phyloP scores from a whole-genome alignment of 1,284 basidiomycete species.

The Ceratobasidium sp. region DNA sequence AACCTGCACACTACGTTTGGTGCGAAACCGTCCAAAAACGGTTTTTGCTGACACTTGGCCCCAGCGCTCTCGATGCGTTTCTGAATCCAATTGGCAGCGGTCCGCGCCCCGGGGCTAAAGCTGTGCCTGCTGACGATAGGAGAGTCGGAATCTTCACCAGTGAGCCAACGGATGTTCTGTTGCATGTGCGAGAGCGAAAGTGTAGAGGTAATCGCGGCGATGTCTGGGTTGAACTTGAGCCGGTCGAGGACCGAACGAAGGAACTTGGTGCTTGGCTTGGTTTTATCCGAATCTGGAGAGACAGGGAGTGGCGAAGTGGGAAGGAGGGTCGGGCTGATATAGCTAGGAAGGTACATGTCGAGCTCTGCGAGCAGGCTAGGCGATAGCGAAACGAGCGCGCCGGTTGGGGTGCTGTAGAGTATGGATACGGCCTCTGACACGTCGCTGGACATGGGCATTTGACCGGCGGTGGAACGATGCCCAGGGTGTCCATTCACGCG shows the following conservation, averaged over 20 bases:
- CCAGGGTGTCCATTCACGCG: constrained; percentile 6
- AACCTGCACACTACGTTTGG: constrained; percentile 83
- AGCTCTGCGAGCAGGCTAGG: constrained; percentile 25
- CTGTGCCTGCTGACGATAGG: constrained; percentile 81
- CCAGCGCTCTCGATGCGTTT: constrained; percentile 77
- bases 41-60: constrained; percentile 74
- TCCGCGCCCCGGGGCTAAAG: constrained; percentile 75
- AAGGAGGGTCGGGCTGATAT: constrained; percentile 44
- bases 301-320: constrained; percentile 44
- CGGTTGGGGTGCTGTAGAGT: constrained; percentile 40
- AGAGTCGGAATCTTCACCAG: constrained; percentile 79
- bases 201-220: constrained; percentile 73
- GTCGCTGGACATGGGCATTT: neutral
- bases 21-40: constrained; percentile 78
- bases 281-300: neutral
- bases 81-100: constrained; percentile 84
- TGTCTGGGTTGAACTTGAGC: constrained; percentile 58
- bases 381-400: constrained; percentile 49
- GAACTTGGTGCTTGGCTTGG: constrained; percentile 40
- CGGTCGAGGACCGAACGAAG: constrained; percentile 39
- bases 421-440: constrained; percentile 9
- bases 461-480: neutral
- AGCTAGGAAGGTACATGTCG: constrained; percentile 43
- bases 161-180: constrained; percentile 81
- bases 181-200: constrained; percentile 74